Evolutionary conservation across 2,329 filamentous ascomycete genomes (phyloP).

Genomic region (Colletotrichum cordylinicola): DNA sequence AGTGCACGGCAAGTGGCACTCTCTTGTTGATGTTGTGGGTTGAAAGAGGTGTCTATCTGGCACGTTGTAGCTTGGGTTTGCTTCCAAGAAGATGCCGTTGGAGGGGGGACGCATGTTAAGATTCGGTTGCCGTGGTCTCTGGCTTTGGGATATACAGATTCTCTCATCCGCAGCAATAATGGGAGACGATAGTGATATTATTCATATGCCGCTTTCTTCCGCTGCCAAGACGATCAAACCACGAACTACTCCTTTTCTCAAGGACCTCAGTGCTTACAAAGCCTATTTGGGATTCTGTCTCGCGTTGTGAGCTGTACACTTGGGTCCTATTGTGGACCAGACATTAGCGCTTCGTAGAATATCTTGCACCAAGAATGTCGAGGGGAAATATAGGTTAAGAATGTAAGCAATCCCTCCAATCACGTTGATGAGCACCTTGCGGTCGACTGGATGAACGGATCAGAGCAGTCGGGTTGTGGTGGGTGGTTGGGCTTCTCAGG

Average conservation of each 20-base stretch:
- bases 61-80: not conserved
- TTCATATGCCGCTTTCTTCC: not conserved
- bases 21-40: no score
- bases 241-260: not conserved
- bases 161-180: not conserved
- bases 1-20: no score
- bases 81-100: not conserved
- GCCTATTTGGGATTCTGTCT: not conserved
- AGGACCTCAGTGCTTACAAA: not conserved
- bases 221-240: not conserved
- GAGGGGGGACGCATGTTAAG: fast-evolving
- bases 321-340: not conserved
- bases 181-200: not conserved
- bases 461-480: not conserved
- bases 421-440: not conserved
- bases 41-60: not conserved
- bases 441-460: not conserved
- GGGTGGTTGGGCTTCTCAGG: no score
- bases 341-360: not conserved
- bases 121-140: not conserved
- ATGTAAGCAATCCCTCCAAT: fast-evolving
- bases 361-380: not conserved
- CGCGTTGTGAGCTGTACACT: not conserved
- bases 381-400: not conserved
- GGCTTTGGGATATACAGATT: not conserved